phyloP scores from a whole-genome alignment of 371 early-diverging fungal species.

The Homolaphlyctis polyrhiza region DNA sequence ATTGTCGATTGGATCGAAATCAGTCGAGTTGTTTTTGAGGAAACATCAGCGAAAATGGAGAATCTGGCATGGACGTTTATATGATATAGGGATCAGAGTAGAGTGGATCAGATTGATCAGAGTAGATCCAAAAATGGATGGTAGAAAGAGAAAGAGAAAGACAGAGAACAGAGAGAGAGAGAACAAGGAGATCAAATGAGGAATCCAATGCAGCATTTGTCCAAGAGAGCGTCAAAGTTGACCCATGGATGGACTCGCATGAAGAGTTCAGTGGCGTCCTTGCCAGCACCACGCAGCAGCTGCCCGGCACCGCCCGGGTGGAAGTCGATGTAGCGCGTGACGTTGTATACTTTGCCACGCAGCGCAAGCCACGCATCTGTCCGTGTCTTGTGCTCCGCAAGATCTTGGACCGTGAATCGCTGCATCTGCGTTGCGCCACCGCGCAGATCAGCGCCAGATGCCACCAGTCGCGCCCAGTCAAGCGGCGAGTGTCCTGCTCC shows the following conservation, averaged over 20 bases:
- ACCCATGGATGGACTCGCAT: slow-evolving; percentile 92
- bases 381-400: slow-evolving; percentile 68
- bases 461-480: slow-evolving; percentile 86
- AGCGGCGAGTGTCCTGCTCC: slow-evolving; percentile 87
- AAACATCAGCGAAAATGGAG: background rate
- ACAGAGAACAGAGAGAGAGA: background rate
- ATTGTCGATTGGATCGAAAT: too few relatives aligned
- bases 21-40: background rate
- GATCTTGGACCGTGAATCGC: slow-evolving; percentile 68
- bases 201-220: slow-evolving; percentile 80
- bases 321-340: slow-evolving; percentile 88
- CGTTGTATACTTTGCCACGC: slow-evolving; percentile 90
- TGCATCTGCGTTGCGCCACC: slow-evolving; percentile 27
- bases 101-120: too few relatives aligned
- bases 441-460: slow-evolving; percentile 70
- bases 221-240: slow-evolving; percentile 81
- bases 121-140: too few relatives aligned
- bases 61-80: background rate
- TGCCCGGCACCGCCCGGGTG: slow-evolving; percentile 93
- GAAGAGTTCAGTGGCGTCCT: slow-evolving; percentile 89
- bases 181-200: slow-evolving; percentile 32
- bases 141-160: background rate
- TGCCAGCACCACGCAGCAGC: slow-evolving; percentile 90
- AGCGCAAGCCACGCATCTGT: slow-evolving; percentile 94
- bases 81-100: too few relatives aligned